Evolutionary conservation across 495 filamentous ascomycete genomes (phyloP).

Genomic region (Penicillium dipodomyicola): DNA sequence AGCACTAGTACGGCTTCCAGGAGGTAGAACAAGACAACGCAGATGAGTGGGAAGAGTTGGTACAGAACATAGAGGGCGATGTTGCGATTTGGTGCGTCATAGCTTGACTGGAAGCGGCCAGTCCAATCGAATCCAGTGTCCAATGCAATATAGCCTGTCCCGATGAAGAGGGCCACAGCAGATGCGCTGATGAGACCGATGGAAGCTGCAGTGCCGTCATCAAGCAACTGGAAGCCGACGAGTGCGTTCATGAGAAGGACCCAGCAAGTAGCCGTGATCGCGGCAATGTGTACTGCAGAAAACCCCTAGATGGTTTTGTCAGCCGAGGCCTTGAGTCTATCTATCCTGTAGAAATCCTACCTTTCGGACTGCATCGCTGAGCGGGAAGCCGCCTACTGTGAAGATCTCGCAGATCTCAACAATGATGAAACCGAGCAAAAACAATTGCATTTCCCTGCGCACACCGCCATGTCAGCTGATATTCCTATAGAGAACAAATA

Average conservation of each 20-base stretch:
- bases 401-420: constrained; percentile 96
- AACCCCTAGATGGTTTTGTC: constrained; percentile 61
- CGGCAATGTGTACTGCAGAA: constrained; percentile 85
- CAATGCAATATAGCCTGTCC: constrained; percentile 91
- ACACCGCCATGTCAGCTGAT: constrained; percentile 11
- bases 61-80: constrained; percentile 93
- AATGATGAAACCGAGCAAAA: constrained; percentile 82
- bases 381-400: constrained; percentile 82
- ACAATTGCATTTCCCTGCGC: constrained; percentile 90
- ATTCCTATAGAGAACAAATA: background rate
- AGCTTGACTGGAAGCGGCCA: constrained; percentile 62
- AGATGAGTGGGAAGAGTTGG: constrained; percentile 85
- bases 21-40: constrained; percentile 76
- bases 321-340: background rate
- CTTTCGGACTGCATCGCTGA: constrained; percentile 61
- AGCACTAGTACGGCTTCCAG: constrained; percentile 82
- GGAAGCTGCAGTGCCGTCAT: constrained; percentile 87
- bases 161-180: constrained; percentile 70
- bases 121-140: constrained; percentile 92
- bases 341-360: constrained; percentile 14
- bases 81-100: constrained; percentile 59
- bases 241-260: constrained; percentile 88
- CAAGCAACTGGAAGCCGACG: constrained; percentile 88
- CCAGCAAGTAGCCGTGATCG: constrained; percentile 86
- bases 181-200: constrained; percentile 72